Evolutionary conservation across 257 asterid genomes (phyloP).

Genomic region (Buddleja alternifolia): DNA sequence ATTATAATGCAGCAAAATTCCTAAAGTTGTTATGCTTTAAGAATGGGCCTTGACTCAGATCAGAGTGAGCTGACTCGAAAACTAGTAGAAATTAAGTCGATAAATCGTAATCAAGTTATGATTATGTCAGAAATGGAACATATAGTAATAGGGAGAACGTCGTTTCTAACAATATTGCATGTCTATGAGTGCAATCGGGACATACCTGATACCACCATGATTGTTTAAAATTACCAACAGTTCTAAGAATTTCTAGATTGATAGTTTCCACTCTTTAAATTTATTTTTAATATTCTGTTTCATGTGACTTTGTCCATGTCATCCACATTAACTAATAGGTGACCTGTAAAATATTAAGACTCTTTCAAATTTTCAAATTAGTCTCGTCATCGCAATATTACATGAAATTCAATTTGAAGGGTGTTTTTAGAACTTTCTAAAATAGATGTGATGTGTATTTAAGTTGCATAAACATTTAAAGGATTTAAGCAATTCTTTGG

Average conservation of each 20-base stretch:
- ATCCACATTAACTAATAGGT: neutral
- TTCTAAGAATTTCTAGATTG: constrained; percentile 7
- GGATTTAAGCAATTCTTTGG: constrained; percentile 5
- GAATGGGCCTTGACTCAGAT: constrained; percentile 19
- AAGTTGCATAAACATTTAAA: neutral
- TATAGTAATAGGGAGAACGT: too few relatives aligned
- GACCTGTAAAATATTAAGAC: neutral
- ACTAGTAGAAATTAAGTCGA: constrained; percentile 5
- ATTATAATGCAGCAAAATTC: neutral
- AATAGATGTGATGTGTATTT: constrained; percentile 1
- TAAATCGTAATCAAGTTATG: constrained; percentile 18
- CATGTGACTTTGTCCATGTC: neutral
- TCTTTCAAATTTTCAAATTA: constrained; percentile 4
- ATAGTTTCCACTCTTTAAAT: too few relatives aligned
- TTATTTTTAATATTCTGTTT: neutral
- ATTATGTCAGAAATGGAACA: neutral
- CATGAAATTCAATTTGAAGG: too few relatives aligned
- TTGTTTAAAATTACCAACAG: neutral
- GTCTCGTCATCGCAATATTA: neutral
- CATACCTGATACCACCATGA: too few relatives aligned
- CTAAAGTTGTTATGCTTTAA: constrained; percentile 7
- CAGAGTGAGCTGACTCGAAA: constrained; percentile 17
- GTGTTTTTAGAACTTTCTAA: neutral
- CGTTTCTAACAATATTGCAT: neutral
- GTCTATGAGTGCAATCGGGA: constrained; percentile 12